phyloP scores from a whole-genome alignment of 352 stramenopile species.

The Pythium volutum region DNA sequence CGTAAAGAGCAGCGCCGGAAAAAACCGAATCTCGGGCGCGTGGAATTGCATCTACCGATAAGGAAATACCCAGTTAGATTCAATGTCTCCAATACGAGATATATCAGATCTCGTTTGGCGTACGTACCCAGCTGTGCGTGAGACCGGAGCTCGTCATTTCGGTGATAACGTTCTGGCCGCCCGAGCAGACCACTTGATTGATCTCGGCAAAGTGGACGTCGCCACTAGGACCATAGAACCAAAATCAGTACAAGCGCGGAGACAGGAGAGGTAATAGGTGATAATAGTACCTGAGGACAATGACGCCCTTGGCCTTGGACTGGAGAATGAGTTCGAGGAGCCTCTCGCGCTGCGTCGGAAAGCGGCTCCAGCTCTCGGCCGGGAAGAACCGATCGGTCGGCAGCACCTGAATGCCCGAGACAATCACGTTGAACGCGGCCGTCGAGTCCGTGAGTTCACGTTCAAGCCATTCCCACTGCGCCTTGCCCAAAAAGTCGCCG shows the following conservation, averaged over 20 bases:
- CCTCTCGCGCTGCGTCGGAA: conserved; percentile 74
- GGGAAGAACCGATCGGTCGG: conserved; percentile 73
- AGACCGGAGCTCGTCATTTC: conserved; percentile 92
- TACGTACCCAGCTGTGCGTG: conserved; percentile 90
- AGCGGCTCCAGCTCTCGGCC: conserved; percentile 89
- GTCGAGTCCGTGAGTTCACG: conserved; percentile 70
- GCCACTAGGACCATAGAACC: conserved; percentile 66
- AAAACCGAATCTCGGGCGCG: conserved; percentile 43
- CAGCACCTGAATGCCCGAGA: conserved; percentile 90
- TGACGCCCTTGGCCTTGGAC: conserved; percentile 80
- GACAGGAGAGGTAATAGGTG: background rate
- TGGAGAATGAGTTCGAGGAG: conserved; percentile 84
- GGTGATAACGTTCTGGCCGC: conserved; percentile 55
- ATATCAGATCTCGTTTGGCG: background rate
- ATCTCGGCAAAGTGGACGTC: conserved; percentile 94
- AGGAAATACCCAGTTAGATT: background rate
- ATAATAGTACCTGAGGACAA: conserved; percentile 72
- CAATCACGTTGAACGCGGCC: conserved; percentile 92
- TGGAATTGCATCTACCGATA: conserved; percentile 67
- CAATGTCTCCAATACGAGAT: no score
- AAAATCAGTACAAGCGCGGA: background rate
- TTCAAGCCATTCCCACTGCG: conserved; percentile 87
- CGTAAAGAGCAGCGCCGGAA: conserved; percentile 65
- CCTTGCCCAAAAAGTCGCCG: conserved; percentile 71
- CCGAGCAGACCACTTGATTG: conserved; percentile 88